phyloP scores from a whole-genome alignment of 768 basidiomycete species.

The Kwoniella dendrophila region DNA sequence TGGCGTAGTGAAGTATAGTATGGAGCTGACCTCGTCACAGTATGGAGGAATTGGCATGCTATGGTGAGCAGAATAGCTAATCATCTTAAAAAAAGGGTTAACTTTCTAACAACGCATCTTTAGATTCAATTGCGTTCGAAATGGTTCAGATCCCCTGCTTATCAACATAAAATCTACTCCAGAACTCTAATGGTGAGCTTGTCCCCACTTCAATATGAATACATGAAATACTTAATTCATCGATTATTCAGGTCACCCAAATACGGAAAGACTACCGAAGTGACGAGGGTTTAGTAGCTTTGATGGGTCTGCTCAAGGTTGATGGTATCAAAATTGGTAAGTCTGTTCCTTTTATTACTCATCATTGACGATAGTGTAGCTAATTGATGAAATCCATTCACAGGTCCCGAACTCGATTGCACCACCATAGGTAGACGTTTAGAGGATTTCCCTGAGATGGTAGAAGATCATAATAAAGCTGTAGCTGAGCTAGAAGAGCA shows the following conservation, averaged over 20 bases:
- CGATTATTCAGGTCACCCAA: conserved; percentile 61
- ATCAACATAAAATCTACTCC: conserved; percentile 86
- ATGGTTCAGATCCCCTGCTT: conserved; percentile 72
- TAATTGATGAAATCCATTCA: not conserved
- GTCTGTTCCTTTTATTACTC: not conserved
- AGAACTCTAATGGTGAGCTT: conserved; percentile 71
- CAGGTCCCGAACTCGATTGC: conserved; percentile 53
- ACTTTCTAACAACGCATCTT: not conserved
- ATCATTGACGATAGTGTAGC: no score
- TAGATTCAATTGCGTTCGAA: conserved; percentile 68
- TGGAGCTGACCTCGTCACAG: conserved; percentile 18
- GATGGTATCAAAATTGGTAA: conserved; percentile 56
- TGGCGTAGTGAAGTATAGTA: no score
- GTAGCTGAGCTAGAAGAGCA: conserved; percentile 89
- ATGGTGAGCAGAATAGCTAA: no score
- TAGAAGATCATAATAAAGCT: conserved; percentile 82
- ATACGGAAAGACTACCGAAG: conserved; percentile 79
- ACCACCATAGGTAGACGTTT: conserved; percentile 65
- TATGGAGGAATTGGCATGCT: conserved; percentile 55
- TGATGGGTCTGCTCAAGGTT: conserved; percentile 57
- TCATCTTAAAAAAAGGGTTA: no score
- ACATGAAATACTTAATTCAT: not conserved
- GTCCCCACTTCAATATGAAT: not conserved
- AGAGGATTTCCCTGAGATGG: conserved; percentile 82
- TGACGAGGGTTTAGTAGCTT: conserved; percentile 71